phyloP scores from a whole-genome alignment of 768 basidiomycete genomes.

The Tylopilus sp. region DNA sequence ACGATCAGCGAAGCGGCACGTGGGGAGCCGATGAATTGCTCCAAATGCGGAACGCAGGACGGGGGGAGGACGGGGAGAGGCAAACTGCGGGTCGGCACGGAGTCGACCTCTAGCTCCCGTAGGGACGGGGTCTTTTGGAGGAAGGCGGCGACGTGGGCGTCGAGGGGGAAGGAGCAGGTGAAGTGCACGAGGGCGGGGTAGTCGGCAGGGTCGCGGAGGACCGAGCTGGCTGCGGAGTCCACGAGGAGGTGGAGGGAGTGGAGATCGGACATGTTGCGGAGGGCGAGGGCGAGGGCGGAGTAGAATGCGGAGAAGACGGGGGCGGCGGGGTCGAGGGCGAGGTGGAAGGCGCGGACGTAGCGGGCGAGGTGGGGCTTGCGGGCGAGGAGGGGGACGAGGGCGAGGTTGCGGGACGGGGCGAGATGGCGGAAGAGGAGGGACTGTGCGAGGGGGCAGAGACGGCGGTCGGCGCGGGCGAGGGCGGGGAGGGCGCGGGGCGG shows the following conservation, averaged over 20 bases:
- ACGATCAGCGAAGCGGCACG: slow-evolving; percentile 53
- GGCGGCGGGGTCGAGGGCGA: slow-evolving; percentile 45
- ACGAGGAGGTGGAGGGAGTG: slow-evolving; percentile 47
- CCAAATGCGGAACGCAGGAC: slow-evolving; percentile 42
- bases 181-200: slow-evolving; percentile 54
- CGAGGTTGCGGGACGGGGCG: slow-evolving; percentile 46
- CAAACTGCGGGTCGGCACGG: slow-evolving; percentile 28
- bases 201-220: slow-evolving; percentile 38
- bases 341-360: slow-evolving; percentile 58
- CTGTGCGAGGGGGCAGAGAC: slow-evolving; percentile 49
- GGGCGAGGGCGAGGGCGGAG: slow-evolving; percentile 45
- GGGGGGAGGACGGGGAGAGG: slow-evolving; percentile 25
- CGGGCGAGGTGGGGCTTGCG: slow-evolving; percentile 52
- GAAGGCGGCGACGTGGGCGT: slow-evolving; percentile 56
- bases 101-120: slow-evolving; percentile 53
- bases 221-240: slow-evolving; percentile 51
- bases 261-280: slow-evolving; percentile 60
- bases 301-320: slow-evolving; percentile 47
- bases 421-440: slow-evolving; percentile 63
- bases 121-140: slow-evolving; percentile 54
- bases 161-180: slow-evolving; percentile 59
- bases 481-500: slow-evolving; percentile 40
- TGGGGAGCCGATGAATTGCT: slow-evolving; percentile 60
- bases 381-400: slow-evolving; percentile 55
- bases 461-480: slow-evolving; percentile 43